Evolutionary conservation across 495 filamentous ascomycete species (phyloP).

Genomic region (Penicillium pulvis): DNA sequence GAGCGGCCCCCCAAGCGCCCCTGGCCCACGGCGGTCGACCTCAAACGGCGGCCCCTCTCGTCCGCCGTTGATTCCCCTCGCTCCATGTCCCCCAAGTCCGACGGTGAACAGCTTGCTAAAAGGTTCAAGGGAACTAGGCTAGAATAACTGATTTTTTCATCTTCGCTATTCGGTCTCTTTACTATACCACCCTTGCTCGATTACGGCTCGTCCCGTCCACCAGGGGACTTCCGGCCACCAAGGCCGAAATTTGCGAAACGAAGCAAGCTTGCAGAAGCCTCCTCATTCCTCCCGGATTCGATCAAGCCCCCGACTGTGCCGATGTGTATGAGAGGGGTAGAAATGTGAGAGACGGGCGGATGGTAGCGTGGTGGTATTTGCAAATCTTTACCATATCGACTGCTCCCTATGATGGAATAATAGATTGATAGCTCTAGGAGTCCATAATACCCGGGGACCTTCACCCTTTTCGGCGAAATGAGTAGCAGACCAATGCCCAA

Average conservation of each 20-base stretch:
- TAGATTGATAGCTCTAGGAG: background rate
- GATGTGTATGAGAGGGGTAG: background rate
- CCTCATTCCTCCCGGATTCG: background rate
- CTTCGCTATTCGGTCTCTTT: constrained; percentile 15
- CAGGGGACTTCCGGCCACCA: background rate
- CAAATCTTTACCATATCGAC: background rate
- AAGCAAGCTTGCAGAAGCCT: background rate
- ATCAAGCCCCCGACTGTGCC: background rate
- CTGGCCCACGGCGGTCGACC: constrained; percentile 48
- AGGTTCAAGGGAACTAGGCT: constrained; percentile 97
- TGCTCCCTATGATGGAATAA: background rate
- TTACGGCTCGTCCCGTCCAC: background rate
- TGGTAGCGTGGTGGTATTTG: background rate
- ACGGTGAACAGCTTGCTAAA: constrained; percentile 90
- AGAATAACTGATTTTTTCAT: constrained; percentile 50
- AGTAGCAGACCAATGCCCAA: too few relatives aligned
- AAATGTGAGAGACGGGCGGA: background rate
- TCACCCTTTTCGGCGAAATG: too few relatives aligned
- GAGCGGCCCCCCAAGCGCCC: constrained; percentile 88
- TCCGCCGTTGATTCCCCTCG: constrained; percentile 34
- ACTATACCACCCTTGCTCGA: background rate
- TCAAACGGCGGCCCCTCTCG: constrained; percentile 31
- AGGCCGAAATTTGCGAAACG: background rate
- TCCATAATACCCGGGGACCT: background rate
- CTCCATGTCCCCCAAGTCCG: constrained; percentile 47